phyloP scores from a whole-genome alignment of 1,139 yeast genomes.

The Lipomyces yarrowii region DNA sequence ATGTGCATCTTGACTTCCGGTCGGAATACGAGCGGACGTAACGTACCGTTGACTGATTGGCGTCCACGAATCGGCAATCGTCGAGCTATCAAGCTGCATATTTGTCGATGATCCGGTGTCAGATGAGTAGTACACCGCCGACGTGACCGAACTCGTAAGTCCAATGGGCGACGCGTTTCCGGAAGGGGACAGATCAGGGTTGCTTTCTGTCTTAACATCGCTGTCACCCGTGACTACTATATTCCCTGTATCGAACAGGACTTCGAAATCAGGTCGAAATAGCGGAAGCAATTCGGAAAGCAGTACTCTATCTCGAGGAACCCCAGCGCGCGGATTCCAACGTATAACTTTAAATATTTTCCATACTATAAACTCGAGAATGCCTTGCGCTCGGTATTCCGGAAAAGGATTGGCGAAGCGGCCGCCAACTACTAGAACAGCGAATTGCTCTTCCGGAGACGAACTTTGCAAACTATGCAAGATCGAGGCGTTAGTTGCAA shows the following conservation, averaged over 20 bases:
- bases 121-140: slow-evolving; percentile 24
- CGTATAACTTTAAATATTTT: slow-evolving; percentile 60
- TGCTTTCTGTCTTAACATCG: background rate
- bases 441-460: slow-evolving; percentile 41
- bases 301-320: slow-evolving; percentile 53
- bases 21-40: background rate
- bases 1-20: slow-evolving; percentile 4
- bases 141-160: slow-evolving; percentile 18
- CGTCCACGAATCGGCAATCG: slow-evolving; percentile 26
- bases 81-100: slow-evolving; percentile 16
- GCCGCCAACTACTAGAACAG: slow-evolving; percentile 66
- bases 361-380: slow-evolving; percentile 65
- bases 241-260: slow-evolving; percentile 41
- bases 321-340: slow-evolving; percentile 65
- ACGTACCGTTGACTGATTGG: slow-evolving; percentile 8
- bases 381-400: slow-evolving; percentile 89
- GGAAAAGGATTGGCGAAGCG: slow-evolving; percentile 86
- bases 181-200: background rate
- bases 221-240: background rate
- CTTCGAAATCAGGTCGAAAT: slow-evolving; percentile 58
- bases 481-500: background rate
- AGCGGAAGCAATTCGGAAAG: slow-evolving; percentile 60
- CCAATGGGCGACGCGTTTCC: slow-evolving; percentile 12
- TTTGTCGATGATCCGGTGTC: slow-evolving; percentile 28
- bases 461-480: slow-evolving; percentile 14